Evolutionary conservation across 2,329 filamentous ascomycete species (phyloP).

Genomic region (Aspergillus sp.): DNA sequence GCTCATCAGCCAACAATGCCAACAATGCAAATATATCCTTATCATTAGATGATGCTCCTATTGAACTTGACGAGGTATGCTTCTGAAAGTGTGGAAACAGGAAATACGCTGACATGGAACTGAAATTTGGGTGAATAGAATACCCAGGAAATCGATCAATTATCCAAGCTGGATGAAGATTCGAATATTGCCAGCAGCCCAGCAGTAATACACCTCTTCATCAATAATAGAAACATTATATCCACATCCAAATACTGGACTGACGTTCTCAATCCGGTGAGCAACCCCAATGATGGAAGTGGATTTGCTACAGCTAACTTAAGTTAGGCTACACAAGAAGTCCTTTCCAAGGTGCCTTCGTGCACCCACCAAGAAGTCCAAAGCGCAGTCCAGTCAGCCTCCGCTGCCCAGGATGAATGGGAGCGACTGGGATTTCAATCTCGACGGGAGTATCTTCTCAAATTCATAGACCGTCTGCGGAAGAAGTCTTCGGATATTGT

Average conservation of each 20-base stretch:
- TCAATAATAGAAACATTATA: slow-evolving; percentile 18
- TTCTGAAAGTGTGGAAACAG: not conserved
- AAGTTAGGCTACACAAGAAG: slow-evolving; percentile 11
- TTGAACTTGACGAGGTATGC: not conserved
- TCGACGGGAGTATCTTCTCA: slow-evolving; percentile 13
- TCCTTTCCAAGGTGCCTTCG: slow-evolving; percentile 17
- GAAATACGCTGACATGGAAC: not conserved
- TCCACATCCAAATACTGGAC: slow-evolving; percentile 19
- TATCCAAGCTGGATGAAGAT: slow-evolving; percentile 9
- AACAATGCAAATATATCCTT: no score
- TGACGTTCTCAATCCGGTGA: slow-evolving; percentile 19
- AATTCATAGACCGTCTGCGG: slow-evolving; percentile 12
- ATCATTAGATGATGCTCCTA: not conserved
- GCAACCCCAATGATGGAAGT: not conserved
- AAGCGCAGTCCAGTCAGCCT: slow-evolving; percentile 14
- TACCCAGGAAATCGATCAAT: not conserved
- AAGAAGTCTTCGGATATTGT: slow-evolving; percentile 12
- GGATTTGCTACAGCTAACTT: not conserved
- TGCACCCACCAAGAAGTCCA: slow-evolving; percentile 18
- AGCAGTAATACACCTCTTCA: slow-evolving; percentile 14
- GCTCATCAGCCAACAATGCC: no score
- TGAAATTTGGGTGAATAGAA: not conserved
- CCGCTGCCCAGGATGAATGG: slow-evolving; percentile 18
- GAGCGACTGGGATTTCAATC: slow-evolving; percentile 10
- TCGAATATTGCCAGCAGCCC: slow-evolving; percentile 3